A percentile compares a stretch with the other conserved stretches of the same genome.
Evolutionary conservation across 2,329 filamentous ascomycete species (phyloP).

Genomic region (Fusarium sp.): DNA sequence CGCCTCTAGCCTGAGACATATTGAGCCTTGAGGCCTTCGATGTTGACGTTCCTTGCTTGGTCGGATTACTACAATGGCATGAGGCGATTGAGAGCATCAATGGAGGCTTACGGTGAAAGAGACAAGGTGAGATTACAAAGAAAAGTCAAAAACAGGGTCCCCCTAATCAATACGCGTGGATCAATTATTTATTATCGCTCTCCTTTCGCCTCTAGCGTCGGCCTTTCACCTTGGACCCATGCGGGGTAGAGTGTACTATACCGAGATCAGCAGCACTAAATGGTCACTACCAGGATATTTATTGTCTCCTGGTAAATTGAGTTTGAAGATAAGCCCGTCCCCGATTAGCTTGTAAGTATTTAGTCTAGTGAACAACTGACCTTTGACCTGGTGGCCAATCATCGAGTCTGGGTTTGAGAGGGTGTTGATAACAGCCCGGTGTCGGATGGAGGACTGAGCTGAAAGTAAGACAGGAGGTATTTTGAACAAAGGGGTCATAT

Average conservation of each 20-base stretch:
- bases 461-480: too few species aligned
- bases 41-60: too few species aligned
- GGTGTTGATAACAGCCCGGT: background rate
- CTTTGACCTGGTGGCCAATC: background rate
- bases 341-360: too few species aligned
- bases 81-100: too few species aligned
- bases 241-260: constrained; percentile 19
- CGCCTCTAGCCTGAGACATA: constrained; percentile 20
- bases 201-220: constrained; percentile 1
- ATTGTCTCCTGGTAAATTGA: background rate
- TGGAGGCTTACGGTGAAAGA: too few species aligned
- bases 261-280: constrained; percentile 4
- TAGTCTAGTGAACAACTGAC: background rate
- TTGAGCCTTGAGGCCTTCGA: background rate
- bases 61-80: too few species aligned
- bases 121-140: too few species aligned
- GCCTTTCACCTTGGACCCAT: constrained; percentile 9
- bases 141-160: background rate
- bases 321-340: background rate
- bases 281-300: background rate
- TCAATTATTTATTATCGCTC: background rate
- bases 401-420: background rate
- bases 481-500: too few species aligned
- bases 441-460: background rate
- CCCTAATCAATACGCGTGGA: background rate